These are phyloP conservation scores for Beta lomatogona DNA, from an alignment of 179 eudicot species.

Conservation along the genomic window DNA sequence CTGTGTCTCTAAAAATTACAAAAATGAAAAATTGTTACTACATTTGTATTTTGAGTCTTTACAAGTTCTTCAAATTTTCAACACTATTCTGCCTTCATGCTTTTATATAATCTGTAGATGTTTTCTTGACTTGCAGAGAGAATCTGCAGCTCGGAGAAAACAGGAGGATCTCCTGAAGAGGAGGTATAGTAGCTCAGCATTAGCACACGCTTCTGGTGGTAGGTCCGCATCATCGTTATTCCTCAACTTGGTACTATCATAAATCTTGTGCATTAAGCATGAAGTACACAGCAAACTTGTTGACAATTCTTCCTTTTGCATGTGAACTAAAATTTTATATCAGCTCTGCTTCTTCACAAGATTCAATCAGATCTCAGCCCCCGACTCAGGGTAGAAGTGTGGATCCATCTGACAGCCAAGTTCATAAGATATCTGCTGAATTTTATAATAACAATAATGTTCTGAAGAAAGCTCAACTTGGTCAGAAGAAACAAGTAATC, in stretches of 20 bases:
- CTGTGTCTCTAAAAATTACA: too few relatives aligned
- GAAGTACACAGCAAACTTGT: background rate
- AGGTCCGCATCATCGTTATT: conserved; percentile 38
- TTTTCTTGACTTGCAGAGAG: conserved; percentile 55
- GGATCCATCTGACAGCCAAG: conserved; percentile 28
- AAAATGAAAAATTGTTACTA: too few relatives aligned
- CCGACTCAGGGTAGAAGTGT: conserved; percentile 24
- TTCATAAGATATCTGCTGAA: conserved; percentile 3
- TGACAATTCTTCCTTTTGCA: conserved; percentile 22
- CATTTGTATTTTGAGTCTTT: background rate
- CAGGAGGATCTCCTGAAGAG: conserved; percentile 41
- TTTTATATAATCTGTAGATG: background rate
- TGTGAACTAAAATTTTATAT: conserved; percentile 25
- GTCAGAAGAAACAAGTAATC: conserved; percentile 34
- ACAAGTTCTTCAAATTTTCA: background rate
- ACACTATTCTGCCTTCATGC: background rate
- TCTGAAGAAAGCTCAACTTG: conserved; percentile 22
- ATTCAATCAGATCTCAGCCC: conserved; percentile 33
- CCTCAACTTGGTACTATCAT: conserved; percentile 1
- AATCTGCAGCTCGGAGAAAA: conserved; percentile 78
- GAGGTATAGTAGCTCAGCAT: conserved; percentile 37
- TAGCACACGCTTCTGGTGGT: conserved; percentile 39
- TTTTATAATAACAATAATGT: conserved; percentile 3
- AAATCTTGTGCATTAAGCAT: background rate
- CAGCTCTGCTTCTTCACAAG: conserved; percentile 43